These are phyloP conservation scores for Thelonectria blattea DNA, from an alignment of 2,329 filamentous ascomycete genomes.

Conservation along the genomic window DNA sequence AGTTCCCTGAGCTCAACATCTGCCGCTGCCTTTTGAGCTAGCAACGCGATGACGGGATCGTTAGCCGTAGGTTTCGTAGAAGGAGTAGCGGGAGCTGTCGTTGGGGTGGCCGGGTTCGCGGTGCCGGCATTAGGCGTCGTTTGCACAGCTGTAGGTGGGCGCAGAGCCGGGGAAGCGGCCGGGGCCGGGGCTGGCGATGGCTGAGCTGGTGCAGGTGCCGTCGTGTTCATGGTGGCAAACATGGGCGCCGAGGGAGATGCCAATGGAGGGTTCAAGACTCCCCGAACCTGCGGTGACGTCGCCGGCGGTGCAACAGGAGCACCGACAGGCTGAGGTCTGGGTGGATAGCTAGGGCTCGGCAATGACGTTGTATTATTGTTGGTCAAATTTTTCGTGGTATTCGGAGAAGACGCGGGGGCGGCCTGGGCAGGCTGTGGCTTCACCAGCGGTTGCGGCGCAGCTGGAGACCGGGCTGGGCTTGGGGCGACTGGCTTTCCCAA, in stretches of 20 bases:
- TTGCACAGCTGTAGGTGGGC: conserved; percentile 26
- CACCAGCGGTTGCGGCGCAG: conserved; percentile 25
- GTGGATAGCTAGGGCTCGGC: conserved; percentile 28
- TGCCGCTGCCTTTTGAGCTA: conserved; percentile 76
- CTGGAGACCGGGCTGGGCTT: conserved; percentile 28
- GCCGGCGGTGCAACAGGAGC: conserved; percentile 30
- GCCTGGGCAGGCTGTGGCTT: conserved; percentile 21
- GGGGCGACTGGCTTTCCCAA: conserved; percentile 27
- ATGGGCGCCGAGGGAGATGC: conserved; percentile 3
- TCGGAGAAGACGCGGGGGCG: conserved; percentile 22
- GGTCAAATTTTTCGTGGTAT: conserved; percentile 23
- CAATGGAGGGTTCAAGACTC: conserved; percentile 29
- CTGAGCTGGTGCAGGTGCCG: conserved; percentile 32
- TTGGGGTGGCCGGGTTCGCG: conserved; percentile 26
- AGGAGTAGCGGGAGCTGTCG: conserved; percentile 23
- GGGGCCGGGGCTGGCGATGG: conserved; percentile 41
- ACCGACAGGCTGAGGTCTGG: conserved; percentile 24
- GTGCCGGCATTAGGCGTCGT: conserved; percentile 25
- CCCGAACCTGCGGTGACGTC: conserved; percentile 30
- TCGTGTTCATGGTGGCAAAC: neutral
- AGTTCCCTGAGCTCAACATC: conserved; percentile 76
- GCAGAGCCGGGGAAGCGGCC: conserved; percentile 36
- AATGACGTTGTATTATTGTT: conserved; percentile 24
- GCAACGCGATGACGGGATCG: conserved; percentile 80
- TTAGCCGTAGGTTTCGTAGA: conserved; percentile 42